Evolutionary conservation across 148 eudicot genomes (phyloP).

Genomic region (Rhododendron williamsianum): DNA sequence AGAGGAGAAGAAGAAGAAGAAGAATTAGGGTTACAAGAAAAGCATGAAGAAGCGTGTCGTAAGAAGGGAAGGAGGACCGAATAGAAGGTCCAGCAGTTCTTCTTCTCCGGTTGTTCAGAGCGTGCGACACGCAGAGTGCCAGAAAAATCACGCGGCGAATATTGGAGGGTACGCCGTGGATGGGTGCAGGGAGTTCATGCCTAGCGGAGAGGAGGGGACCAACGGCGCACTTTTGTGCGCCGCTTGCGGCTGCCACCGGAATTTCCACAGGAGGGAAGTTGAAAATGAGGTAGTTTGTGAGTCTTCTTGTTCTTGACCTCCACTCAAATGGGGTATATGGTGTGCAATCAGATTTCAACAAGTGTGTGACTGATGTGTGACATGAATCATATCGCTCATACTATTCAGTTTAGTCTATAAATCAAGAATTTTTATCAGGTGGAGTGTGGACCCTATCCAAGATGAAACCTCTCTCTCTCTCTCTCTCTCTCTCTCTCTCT

Average conservation of each 20-base stretch:
- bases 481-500: too few relatives aligned
- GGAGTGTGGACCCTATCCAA: background rate
- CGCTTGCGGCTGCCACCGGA: constrained; percentile 72
- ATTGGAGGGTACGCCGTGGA: constrained; percentile 65
- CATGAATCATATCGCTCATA: background rate
- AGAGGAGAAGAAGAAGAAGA: too few relatives aligned
- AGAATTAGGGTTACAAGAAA: background rate
- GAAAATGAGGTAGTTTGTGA: constrained; percentile 39
- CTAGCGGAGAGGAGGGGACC: constrained; percentile 51
- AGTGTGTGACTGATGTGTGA: background rate
- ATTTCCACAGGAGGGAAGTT: constrained; percentile 50
- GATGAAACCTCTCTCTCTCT: background rate
- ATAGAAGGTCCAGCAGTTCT: constrained; percentile 13
- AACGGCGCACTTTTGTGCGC: constrained; percentile 46
- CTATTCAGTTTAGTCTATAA: background rate
- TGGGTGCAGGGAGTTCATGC: constrained; percentile 77
- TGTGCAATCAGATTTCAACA: background rate
- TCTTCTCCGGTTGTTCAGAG: background rate
- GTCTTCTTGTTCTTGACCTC: constrained; percentile 20
- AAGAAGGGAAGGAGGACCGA: constrained; percentile 22
- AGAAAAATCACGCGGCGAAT: constrained; percentile 64
- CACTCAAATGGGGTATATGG: background rate
- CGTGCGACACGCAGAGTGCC: constrained; percentile 53
- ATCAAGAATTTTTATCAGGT: background rate
- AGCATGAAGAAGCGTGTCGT: constrained; percentile 55